A percentile compares a stretch with the other conserved stretches of the same genome.
phyloP scores from a whole-genome alignment of 2,329 filamentous ascomycete genomes.

The Drechslerella coelobrocha region DNA sequence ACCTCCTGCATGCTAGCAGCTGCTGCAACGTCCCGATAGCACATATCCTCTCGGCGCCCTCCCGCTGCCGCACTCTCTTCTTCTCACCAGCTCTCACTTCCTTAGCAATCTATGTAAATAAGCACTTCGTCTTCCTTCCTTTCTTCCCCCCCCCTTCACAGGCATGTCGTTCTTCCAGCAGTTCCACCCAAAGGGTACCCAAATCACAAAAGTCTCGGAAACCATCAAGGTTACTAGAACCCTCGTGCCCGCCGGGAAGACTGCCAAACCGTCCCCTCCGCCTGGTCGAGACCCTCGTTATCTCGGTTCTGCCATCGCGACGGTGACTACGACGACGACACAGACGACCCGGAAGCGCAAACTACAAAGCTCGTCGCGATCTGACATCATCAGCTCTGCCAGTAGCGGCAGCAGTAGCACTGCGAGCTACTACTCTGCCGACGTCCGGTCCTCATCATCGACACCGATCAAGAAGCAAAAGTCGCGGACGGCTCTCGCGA shows the following conservation, averaged over 20 bases:
- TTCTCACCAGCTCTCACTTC: conserved; percentile 11
- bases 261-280: conserved; percentile 47
- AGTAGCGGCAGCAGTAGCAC: conserved; percentile 19
- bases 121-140: conserved; percentile 1
- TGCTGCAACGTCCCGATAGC: conserved; percentile 38
- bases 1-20: conserved; percentile 1
- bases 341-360: conserved; percentile 37
- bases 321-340: conserved; percentile 4
- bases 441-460: conserved; percentile 44
- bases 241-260: conserved; percentile 24
- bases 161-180: conserved; percentile 49
- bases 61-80: conserved; percentile 8
- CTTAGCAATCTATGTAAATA: conserved; percentile 14
- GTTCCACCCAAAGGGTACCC: conserved; percentile 46
- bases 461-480: conserved; percentile 50
- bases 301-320: conserved; percentile 8
- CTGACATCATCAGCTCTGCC: conserved; percentile 32
- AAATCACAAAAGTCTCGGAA: conserved; percentile 48
- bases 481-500: conserved; percentile 36
- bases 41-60: conserved; percentile 27
- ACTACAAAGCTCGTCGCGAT: conserved; percentile 35
- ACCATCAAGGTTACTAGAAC: conserved; percentile 47
- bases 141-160: conserved; percentile 2
- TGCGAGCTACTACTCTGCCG: conserved; percentile 35
- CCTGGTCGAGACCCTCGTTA: conserved; percentile 41